Evolutionary conservation across 2,329 filamentous ascomycete genomes (phyloP), one percentile per base, ranked within the genome.

Genomic region (Trichoderma hamatum): DNA sequence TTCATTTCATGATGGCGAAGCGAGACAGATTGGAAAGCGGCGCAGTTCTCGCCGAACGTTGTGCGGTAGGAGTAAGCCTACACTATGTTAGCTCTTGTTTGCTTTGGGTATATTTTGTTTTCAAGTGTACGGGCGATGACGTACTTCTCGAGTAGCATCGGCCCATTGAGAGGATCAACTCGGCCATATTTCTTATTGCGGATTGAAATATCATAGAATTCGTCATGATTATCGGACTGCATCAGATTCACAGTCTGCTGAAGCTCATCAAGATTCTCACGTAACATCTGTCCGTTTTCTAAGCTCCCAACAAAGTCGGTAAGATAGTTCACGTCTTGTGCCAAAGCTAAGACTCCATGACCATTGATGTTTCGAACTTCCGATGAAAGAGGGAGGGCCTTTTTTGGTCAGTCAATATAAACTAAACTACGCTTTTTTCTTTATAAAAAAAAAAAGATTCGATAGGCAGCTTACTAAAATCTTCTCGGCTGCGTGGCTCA

Each of bases 181-280:
- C 93, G 90, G 19, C 94, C 92, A 77, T 97, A 99, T 78, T 97
- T 96, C 82, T 92, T 94, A 81, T 97, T 97, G 64, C 94, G 85
- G 16, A 91, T 92, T 5, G 91, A 92, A 61, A 96, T 91, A 77
- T 99, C 96, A 78, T 96, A 99, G 80, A 97, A 99, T 79, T 98
- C 95, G 72, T 98, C 94, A n/a, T 93, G 89, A 74, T 97, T 97
- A 51, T 97, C 93, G 1, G 87, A 88, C 76, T 92, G 89, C 86
- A 99, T 92, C 30, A 99, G 85, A 70, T 92, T 89, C 58, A 97
- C 91, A 1, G 96, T 98, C 82, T 99, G 96, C 74, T 95, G 90
- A 43, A 99, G 84, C 81, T 98, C 96, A 75, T 97, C 94, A 49
- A 99, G 83, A 73, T 96, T 96, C 76, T 96, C 92, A 71, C 91